Evolutionary conservation across 257 asterid species (phyloP).

Genomic region (Fraxinus anomala): DNA sequence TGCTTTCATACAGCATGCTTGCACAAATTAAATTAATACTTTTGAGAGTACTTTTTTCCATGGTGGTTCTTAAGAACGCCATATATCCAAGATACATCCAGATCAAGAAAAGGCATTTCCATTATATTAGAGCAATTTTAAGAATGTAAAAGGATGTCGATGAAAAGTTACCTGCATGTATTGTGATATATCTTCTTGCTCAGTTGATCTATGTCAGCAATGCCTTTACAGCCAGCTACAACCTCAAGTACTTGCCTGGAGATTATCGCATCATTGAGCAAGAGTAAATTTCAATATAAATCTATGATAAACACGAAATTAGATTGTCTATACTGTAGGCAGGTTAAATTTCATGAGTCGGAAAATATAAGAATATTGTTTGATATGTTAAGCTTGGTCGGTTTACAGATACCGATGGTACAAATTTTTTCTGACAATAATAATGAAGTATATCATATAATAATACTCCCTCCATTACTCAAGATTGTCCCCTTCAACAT

Average conservation of each 20-base stretch:
- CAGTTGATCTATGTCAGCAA: conserved; percentile 64
- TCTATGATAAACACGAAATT: not conserved
- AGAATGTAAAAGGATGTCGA: not conserved
- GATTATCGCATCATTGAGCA: conserved; percentile 2
- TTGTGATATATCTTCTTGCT: conserved; percentile 79
- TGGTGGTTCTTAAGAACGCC: not conserved
- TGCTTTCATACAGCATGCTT: not conserved
- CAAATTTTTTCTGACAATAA: not conserved
- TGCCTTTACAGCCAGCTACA: conserved; percentile 87
- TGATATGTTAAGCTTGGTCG: not conserved
- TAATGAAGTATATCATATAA: not conserved
- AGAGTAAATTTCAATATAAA: not conserved
- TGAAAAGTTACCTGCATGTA: conserved; percentile 68
- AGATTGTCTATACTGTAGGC: not conserved
- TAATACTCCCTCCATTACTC: not conserved
- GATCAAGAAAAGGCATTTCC: not conserved
- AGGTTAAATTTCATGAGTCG: not conserved
- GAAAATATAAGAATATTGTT: not conserved
- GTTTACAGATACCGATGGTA: not conserved
- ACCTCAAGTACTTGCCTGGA: conserved; percentile 95
- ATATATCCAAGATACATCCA: not conserved
- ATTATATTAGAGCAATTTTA: not conserved
- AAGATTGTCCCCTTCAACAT: not conserved
- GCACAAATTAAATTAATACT: not conserved
- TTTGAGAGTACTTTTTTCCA: too few species aligned